A percentile compares a stretch with the other conserved stretches of the same genome.
These are phyloP conservation scores for Paecilomyces fulvus DNA, from an alignment of 2,329 filamentous ascomycete genomes.

Conservation along the genomic window DNA sequence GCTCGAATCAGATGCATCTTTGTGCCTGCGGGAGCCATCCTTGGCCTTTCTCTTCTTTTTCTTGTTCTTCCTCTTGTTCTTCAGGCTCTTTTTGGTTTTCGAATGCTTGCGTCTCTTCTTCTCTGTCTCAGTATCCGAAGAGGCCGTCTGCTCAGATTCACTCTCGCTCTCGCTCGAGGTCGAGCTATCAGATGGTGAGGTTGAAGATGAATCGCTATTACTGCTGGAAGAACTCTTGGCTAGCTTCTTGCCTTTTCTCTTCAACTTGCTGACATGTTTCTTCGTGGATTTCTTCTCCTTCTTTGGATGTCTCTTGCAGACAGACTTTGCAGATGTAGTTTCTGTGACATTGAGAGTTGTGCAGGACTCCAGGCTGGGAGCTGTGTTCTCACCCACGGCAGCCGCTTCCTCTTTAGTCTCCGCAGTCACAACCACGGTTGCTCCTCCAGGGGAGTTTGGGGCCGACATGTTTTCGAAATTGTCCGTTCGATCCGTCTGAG, in stretches of 20 bases:
- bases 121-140: conserved; percentile 2
- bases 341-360: conserved; percentile 15
- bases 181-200: conserved; percentile 13
- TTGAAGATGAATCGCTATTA: conserved; percentile 14
- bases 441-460: conserved; percentile 13
- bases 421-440: conserved; percentile 9
- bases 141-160: conserved; percentile 7
- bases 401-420: conserved; percentile 25
- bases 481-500: neutral
- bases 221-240: conserved; percentile 13
- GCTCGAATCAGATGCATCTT: conserved; percentile 20
- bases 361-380: conserved; percentile 16
- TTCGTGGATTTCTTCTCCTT: conserved; percentile 11
- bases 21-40: conserved; percentile 27
- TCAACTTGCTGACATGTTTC: conserved; percentile 7
- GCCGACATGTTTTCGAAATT: conserved; percentile 16
- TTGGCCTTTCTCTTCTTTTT: conserved; percentile 32
- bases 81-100: neutral
- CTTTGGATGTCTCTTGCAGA: conserved; percentile 23
- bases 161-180: conserved; percentile 9
- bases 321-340: conserved; percentile 15
- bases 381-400: conserved; percentile 17
- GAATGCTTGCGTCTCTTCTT: conserved; percentile 24
- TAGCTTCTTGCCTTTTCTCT: conserved; percentile 16
- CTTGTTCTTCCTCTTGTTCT: conserved; percentile 15